Evolutionary conservation across 148 eudicot genomes (phyloP).

Genomic region (Polygonum maritimum): DNA sequence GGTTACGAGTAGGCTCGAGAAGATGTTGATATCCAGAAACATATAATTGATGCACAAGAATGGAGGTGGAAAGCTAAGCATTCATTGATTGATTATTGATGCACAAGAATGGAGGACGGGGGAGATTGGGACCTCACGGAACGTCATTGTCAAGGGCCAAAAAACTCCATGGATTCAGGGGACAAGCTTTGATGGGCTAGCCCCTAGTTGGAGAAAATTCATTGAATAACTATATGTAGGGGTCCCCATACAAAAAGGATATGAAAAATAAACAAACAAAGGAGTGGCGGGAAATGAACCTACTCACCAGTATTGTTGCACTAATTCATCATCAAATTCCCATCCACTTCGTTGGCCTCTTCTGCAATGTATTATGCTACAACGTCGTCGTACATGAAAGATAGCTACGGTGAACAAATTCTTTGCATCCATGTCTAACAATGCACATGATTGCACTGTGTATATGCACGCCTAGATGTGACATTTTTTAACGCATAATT

Average conservation of each 20-base stretch:
- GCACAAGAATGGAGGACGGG: not conserved
- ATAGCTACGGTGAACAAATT: too few relatives aligned
- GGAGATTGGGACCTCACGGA: not conserved
- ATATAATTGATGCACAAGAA: too few relatives aligned
- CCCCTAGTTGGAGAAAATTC: not conserved
- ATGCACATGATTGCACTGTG: too few relatives aligned
- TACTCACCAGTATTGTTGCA: not conserved
- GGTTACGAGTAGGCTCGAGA: not conserved
- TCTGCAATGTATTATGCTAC: not conserved
- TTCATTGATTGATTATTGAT: too few relatives aligned
- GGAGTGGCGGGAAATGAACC: not conserved
- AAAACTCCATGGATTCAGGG: not conserved
- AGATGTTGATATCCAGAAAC: not conserved
- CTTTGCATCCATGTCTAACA: too few relatives aligned
- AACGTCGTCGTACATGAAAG: too few relatives aligned
- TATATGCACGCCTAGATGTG: too few relatives aligned
- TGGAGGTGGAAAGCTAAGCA: not conserved
- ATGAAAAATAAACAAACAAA: too few relatives aligned
- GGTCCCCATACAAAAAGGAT: not conserved
- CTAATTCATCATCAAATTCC: not conserved
- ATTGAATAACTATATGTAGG: not conserved
- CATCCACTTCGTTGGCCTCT: not conserved
- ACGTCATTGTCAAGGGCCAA: not conserved
- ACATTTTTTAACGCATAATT: too few relatives aligned
- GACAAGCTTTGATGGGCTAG: not conserved